A percentile compares a stretch with the other conserved stretches of the same genome.
Evolutionary conservation across 2,329 filamentous ascomycete species (phyloP).

Genomic region (Dryadomyces quercus-mongolicae): DNA sequence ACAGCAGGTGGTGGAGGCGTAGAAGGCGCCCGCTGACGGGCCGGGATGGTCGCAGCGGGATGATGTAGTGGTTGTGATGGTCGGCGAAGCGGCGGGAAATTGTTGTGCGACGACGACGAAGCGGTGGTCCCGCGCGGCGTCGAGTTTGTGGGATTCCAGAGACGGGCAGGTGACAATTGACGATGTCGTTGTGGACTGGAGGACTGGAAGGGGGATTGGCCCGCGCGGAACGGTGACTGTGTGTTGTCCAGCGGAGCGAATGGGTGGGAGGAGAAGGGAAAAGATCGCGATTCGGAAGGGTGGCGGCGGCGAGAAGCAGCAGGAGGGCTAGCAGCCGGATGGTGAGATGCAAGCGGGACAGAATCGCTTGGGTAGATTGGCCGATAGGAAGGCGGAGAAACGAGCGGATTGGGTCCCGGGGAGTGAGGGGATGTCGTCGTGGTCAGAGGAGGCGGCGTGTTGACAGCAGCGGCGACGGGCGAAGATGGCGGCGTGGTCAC

Average conservation of each 20-base stretch:
- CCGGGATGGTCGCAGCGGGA: not conserved
- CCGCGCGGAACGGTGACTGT: conserved; percentile 21
- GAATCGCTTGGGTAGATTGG: conserved; percentile 18
- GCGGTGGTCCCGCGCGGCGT: conserved; percentile 33
- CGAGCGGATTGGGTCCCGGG: conserved; percentile 8
- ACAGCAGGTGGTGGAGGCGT: conserved; percentile 40
- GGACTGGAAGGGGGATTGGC: conserved; percentile 17
- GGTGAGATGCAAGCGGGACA: conserved; percentile 5
- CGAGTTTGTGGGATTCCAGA: conserved; percentile 51
- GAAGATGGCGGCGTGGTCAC: conserved; percentile 1
- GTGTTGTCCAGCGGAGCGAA: conserved; percentile 13
- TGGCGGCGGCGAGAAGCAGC: not conserved
- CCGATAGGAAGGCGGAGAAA: conserved; percentile 19
- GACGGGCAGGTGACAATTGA: conserved; percentile 33
- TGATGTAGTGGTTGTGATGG: not conserved
- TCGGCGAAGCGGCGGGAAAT: not conserved
- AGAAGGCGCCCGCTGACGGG: conserved; percentile 34
- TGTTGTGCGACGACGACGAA: not conserved
- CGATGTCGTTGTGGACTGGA: conserved; percentile 19
- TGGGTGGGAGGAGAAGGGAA: not conserved
- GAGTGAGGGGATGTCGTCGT: not conserved
- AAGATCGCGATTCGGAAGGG: not conserved
- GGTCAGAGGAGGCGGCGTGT: no score
- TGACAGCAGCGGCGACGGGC: not conserved
- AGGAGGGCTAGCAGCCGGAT: conserved; percentile 1